phyloP scores from a whole-genome alignment of 2,329 filamentous ascomycete species.

The Fusarium mundagurra region DNA sequence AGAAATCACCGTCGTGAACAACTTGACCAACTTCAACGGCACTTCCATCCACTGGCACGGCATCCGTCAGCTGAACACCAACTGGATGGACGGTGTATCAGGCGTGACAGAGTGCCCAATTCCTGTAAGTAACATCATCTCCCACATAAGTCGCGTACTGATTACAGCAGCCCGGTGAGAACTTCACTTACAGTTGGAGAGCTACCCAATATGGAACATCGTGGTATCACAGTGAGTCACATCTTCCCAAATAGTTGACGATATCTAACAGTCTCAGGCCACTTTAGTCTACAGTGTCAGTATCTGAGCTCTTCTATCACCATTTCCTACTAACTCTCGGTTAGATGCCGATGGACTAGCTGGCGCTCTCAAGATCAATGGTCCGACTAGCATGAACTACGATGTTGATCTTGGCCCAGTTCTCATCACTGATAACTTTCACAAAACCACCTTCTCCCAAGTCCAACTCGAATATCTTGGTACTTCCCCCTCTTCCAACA shows the following conservation, averaged over 20 bases:
- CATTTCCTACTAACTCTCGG: neutral
- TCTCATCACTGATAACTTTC: neutral
- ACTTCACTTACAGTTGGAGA: neutral
- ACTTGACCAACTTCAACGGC: neutral
- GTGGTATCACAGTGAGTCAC: neutral
- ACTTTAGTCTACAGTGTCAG: slow-evolving; percentile 1
- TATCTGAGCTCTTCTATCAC: neutral
- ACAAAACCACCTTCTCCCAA: neutral
- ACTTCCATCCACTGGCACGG: neutral
- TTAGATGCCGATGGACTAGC: neutral
- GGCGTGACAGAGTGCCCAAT: slow-evolving; percentile 2
- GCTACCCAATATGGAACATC: slow-evolving; percentile 1
- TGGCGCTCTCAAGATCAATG: neutral
- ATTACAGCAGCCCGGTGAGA: accelerated
- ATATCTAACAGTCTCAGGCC: neutral
- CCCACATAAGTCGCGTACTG: accelerated
- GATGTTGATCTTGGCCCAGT: neutral
- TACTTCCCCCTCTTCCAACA: accelerated
- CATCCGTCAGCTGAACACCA: neutral
- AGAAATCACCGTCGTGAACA: neutral
- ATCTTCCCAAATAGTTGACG: accelerated
- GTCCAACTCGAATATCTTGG: neutral
- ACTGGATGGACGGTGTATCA: neutral
- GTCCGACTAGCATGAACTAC: neutral
- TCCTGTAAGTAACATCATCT: neutral